These are phyloP conservation scores for Leonotis leonurus DNA, from an alignment of 257 asterid species.

Conservation along the genomic window DNA sequence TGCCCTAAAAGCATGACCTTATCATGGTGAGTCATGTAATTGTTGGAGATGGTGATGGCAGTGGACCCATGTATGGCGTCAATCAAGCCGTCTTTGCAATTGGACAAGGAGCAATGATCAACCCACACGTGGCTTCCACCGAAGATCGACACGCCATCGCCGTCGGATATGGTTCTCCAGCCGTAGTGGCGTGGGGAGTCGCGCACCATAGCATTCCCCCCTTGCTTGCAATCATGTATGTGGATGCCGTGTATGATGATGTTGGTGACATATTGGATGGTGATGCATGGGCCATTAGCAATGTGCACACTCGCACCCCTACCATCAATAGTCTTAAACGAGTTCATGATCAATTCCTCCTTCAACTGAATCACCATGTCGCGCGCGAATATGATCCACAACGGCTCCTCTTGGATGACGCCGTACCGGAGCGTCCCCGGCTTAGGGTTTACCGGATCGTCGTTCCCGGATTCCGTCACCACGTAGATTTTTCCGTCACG, in stretches of 20 bases:
- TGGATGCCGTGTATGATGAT: constrained; percentile 68
- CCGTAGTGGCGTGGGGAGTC: constrained; percentile 62
- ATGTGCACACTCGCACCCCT: constrained; percentile 79
- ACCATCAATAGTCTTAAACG: constrained; percentile 76
- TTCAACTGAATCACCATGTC: constrained; percentile 75
- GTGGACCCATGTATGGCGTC: constrained; percentile 73
- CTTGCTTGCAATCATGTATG: constrained; percentile 72
- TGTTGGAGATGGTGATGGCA: constrained; percentile 62
- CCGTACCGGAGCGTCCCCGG: constrained; percentile 76
- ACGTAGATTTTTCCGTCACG: constrained; percentile 52
- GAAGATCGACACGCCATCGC: constrained; percentile 74
- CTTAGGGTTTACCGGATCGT: constrained; percentile 45
- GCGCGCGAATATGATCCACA: constrained; percentile 69
- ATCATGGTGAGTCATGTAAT: constrained; percentile 64
- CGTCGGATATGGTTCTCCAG: constrained; percentile 67
- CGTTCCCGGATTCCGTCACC: constrained; percentile 50
- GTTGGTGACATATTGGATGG: constrained; percentile 64
- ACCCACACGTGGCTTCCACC: constrained; percentile 81
- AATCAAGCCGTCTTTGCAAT: constrained; percentile 59
- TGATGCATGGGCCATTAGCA: constrained; percentile 78
- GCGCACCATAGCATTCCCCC: constrained; percentile 76
- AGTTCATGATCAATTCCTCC: constrained; percentile 78
- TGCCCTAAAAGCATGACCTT: constrained; percentile 84
- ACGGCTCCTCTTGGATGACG: constrained; percentile 55
- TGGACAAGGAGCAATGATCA: constrained; percentile 64